Evolutionary conservation across 2,329 filamentous ascomycete genomes (phyloP).

Genomic region (Venturiaceae sp.): DNA sequence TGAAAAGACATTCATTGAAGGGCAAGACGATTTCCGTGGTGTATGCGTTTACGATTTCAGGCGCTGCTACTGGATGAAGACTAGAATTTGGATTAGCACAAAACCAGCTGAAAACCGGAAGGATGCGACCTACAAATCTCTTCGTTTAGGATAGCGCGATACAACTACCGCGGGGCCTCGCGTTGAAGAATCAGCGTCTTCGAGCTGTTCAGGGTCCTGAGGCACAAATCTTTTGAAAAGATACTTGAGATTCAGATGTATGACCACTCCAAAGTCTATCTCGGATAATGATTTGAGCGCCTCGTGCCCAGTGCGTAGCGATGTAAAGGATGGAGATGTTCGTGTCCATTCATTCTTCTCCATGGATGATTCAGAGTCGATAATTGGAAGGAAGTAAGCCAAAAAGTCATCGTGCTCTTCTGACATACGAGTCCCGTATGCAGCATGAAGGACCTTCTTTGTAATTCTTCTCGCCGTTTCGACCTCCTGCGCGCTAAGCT

Average conservation of each 20-base stretch:
- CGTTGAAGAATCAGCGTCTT: neutral
- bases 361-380: neutral
- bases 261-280: neutral
- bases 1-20: slow-evolving; percentile 35
- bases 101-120: too few relatives aligned
- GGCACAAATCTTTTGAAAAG: neutral
- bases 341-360: neutral
- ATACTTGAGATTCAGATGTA: neutral
- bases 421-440: neutral
- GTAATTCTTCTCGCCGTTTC: neutral
- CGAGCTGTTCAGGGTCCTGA: neutral
- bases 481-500: neutral
- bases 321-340: too few relatives aligned
- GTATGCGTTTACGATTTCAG: slow-evolving; percentile 17
- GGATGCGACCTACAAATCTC: slow-evolving; percentile 44
- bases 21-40: slow-evolving; percentile 40
- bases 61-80: slow-evolving; percentile 33
- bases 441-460: neutral
- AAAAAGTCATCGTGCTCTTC: neutral
- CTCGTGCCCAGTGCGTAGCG: too few relatives aligned
- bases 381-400: neutral
- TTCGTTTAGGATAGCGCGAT: slow-evolving; percentile 41
- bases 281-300: too few relatives aligned
- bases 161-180: neutral
- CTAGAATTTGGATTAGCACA: neutral